Conservation (phyloP, 2,329 filamentous ascomycete genomes). For the Exophiala mesophila region DNA sequence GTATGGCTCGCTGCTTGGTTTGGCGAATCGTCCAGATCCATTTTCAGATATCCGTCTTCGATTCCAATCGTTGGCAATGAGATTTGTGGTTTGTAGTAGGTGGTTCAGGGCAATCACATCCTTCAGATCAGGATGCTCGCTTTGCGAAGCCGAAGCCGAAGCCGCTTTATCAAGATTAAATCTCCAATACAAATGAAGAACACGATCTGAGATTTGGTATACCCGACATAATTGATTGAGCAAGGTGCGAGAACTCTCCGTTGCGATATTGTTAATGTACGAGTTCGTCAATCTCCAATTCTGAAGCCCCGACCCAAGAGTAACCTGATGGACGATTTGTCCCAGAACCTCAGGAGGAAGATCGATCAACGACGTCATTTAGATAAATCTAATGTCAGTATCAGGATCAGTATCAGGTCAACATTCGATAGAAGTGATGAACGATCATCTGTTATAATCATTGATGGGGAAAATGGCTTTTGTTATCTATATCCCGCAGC, state of each 20-base stretch:
- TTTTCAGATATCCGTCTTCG: background rate
- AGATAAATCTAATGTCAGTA: no score
- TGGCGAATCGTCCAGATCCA: background rate
- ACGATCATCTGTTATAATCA: no score
- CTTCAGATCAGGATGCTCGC: background rate
- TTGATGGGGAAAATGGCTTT: no score
- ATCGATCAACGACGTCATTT: constrained; percentile 3
- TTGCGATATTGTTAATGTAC: background rate
- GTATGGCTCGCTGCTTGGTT: constrained; percentile 3
- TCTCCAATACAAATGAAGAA: constrained; percentile 2
- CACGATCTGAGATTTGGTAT: constrained; percentile 6
- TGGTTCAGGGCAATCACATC: constrained; percentile 7
- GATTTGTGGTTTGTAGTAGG: constrained; percentile 7
- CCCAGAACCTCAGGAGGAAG: constrained; percentile 13
- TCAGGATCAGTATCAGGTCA: no score
- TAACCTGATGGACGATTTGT: constrained; percentile 10
- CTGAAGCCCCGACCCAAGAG: constrained; percentile 11
- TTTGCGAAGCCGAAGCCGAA: background rate
- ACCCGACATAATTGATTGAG: constrained; percentile 2
- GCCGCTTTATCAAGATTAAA: background rate
- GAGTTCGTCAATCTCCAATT: constrained; percentile 5
- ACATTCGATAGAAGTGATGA: no score
- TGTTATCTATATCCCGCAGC: no score
- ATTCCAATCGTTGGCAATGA: constrained; percentile 6
- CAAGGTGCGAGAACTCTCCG: constrained; percentile 1